Percentiles rank a stretch among this genome's conserved stretches.
Conservation (phyloP, 2,329 filamentous ascomycete species). For the Thielaviopsis ethacetica region DNA sequence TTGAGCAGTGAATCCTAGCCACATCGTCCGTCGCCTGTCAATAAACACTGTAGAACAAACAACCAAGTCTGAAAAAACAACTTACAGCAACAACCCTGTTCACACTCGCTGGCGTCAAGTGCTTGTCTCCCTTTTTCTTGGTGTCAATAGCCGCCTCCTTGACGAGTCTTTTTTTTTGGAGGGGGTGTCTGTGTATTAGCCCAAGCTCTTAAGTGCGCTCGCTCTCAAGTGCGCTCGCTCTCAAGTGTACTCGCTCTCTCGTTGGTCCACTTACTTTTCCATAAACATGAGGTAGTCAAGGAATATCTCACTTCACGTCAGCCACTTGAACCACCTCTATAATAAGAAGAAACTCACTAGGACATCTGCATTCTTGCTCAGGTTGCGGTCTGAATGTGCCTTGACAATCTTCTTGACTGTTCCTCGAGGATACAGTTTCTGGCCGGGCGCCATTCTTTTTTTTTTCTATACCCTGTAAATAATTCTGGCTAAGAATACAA, state of each 20-base stretch:
- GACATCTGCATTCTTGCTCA: slow-evolving; percentile 77
- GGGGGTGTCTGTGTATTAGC: background rate
- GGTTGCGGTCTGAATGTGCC: slow-evolving; percentile 62
- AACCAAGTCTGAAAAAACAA: slow-evolving; percentile 12
- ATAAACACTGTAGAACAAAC: background rate
- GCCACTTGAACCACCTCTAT: background rate
- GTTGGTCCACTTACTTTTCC: slow-evolving; percentile 31
- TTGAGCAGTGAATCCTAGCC: slow-evolving; percentile 46
- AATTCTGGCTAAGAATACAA: too few species aligned
- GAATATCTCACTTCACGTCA: slow-evolving; percentile 45
- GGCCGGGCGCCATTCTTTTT: slow-evolving; percentile 38
- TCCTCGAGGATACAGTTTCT: slow-evolving; percentile 67
- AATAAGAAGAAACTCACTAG: slow-evolving; percentile 33
- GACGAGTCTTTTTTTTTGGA: slow-evolving; percentile 48
- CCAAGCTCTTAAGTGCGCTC: too few species aligned
- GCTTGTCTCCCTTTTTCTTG: slow-evolving; percentile 56
- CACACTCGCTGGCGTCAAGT: slow-evolving; percentile 58
- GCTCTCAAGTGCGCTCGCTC: too few species aligned
- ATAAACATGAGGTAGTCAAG: slow-evolving; percentile 75
- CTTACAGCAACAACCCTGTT: slow-evolving; percentile 61
- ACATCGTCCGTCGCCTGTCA: slow-evolving; percentile 2
- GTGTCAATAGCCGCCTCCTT: slow-evolving; percentile 65
- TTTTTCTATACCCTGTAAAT: too few species aligned
- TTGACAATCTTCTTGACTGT: slow-evolving; percentile 84
- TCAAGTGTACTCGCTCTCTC: too few species aligned